Evolutionary conservation across 371 early-diverging fungal species (phyloP).

Genomic region (Syncephalastrum monosporum): DNA sequence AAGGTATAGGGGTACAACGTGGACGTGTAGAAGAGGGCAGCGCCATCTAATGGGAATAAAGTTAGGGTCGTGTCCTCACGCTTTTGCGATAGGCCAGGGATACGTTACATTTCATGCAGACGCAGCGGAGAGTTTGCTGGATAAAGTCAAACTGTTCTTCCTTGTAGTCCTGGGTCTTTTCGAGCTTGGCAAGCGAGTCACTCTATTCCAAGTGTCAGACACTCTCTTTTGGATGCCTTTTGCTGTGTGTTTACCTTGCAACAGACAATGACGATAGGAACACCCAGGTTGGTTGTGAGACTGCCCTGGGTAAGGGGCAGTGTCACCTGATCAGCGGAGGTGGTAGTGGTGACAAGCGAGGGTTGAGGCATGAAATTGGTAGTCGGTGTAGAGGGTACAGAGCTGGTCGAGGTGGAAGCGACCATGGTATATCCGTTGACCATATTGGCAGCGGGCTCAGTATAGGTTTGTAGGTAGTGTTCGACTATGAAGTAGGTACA

Average conservation of each 20-base stretch:
- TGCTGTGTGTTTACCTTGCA: constrained; percentile 67
- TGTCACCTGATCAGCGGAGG: constrained; percentile 57
- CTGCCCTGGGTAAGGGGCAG: constrained; percentile 82
- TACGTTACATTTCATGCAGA: constrained; percentile 85
- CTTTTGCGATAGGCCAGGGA: background rate
- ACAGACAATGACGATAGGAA: constrained; percentile 89
- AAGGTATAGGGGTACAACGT: constrained; percentile 78
- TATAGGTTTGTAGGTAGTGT: constrained; percentile 60
- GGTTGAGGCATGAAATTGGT: constrained; percentile 22
- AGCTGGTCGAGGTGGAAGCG: constrained; percentile 41
- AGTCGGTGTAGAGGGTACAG: constrained; percentile 23
- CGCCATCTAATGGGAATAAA: constrained; percentile 69
- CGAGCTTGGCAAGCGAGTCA: constrained; percentile 74
- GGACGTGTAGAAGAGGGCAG: constrained; percentile 89
- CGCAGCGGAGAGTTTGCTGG: constrained; percentile 87
- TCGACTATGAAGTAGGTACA: constrained; percentile 40
- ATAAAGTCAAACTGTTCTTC: constrained; percentile 95
- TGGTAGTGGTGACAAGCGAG: constrained; percentile 43
- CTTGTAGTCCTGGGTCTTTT: constrained; percentile 82
- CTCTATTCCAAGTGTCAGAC: constrained; percentile 49
- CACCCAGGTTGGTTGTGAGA: constrained; percentile 80
- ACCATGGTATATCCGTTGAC: constrained; percentile 28
- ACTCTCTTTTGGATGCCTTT: background rate
- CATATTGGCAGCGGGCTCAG: constrained; percentile 41
- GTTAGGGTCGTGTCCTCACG: background rate